Evolutionary conservation across 106 monocot species (phyloP).

Genomic region (Dioscorea dumetorum): DNA sequence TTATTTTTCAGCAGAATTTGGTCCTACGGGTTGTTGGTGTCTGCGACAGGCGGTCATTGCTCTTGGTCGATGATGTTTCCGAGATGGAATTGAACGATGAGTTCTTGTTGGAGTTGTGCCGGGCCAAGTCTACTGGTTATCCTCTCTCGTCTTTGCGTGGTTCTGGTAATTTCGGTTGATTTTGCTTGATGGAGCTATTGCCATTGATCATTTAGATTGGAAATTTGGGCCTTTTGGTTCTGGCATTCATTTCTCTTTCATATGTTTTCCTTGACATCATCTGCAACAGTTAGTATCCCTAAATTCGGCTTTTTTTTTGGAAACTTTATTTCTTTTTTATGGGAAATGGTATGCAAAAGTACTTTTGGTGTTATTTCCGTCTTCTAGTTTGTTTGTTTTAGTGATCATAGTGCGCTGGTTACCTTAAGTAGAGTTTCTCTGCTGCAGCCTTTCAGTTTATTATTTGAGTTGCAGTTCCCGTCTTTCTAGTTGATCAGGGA

Average conservation of each 20-base stretch:
- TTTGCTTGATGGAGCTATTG: neutral
- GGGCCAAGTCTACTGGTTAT: slow-evolving; percentile 54
- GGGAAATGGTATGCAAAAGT: no score
- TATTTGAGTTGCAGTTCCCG: neutral
- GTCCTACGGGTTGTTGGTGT: slow-evolving; percentile 68
- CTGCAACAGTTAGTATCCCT: no score
- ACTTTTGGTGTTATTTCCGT: no score
- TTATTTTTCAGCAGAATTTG: slow-evolving; percentile 39
- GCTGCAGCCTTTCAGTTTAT: neutral
- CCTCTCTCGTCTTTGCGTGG: slow-evolving; percentile 36
- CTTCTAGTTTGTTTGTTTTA: neutral
- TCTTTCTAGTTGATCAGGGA: neutral
- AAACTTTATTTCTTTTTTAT: no score
- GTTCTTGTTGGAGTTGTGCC: slow-evolving; percentile 45
- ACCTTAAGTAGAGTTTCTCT: neutral
- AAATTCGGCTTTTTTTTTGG: no score
- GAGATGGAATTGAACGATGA: slow-evolving; percentile 36
- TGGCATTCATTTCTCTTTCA: neutral
- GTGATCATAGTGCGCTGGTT: neutral
- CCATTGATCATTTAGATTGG: neutral
- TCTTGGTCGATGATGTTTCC: slow-evolving; percentile 45
- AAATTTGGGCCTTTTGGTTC: neutral
- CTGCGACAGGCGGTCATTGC: slow-evolving; percentile 72
- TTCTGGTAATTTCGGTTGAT: slow-evolving; percentile 17
- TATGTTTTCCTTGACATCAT: neutral